Evolutionary conservation across 129 eudicot species (phyloP), one percentile per base, ranked within the genome.

Genomic region (Chrysanthemum lavandulifolium): DNA sequence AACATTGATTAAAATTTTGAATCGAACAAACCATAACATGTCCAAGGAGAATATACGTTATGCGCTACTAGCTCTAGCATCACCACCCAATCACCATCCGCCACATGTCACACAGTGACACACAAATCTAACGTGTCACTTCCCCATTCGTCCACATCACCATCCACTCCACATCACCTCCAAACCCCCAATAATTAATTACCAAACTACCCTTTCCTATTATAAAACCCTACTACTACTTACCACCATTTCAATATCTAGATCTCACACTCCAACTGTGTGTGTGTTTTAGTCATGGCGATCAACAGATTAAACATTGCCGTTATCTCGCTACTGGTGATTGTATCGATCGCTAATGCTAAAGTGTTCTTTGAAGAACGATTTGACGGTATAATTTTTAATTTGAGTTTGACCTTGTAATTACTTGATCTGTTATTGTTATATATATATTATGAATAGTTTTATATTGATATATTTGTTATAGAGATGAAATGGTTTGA

Each of bases 281-380:
- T 73, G 76, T 47, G 47, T 40, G 8, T 5, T 40, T 45, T 75
- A 68, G 86, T 82, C 54, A 92, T 89, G 96, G 93, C 88, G 86
- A 62, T 33, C 31, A 79, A 7, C 74, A 75, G 86, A 25, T 80
- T 73, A 72, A 82, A 68, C 88, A 75, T 75, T 86, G 58, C 13
- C 48, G 21, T 71, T 68, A 62, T 85, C 31, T n/a, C 76, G 29
- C 61, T 80, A 13, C 77, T 86, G 43, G 76, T 82, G 13, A 80
- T 86, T 62, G 51, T 90, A 50, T 84, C 91, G 29, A 51, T 81
- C 63, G 83, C 87, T 53, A 84, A 95, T 10, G 90, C 98, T 27
- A 74, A 84, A 65, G 86, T 89, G 40, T 78, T 87, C 90, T 90
- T 93, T 82, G 97, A 90, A 73, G 98, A 93, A 65, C 97, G 97